Evolutionary conservation across 176 grass and related monocot species (phyloP), one percentile per base, ranked within the genome.

Genomic region (Juncus inflexus): DNA sequence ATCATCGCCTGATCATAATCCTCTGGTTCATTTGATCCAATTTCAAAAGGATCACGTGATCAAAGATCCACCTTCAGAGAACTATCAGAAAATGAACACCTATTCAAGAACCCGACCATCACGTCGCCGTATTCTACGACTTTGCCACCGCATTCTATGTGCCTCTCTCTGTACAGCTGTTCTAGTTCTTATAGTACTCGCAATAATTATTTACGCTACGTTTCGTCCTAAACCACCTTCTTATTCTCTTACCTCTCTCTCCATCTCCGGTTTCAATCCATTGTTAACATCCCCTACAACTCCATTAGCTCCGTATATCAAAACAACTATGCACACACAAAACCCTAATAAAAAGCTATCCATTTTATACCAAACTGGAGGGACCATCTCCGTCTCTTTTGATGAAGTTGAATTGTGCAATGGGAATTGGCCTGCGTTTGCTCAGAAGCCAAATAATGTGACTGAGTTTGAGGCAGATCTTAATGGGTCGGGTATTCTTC

Each of bases 341-440:
- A 97, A 97, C 79, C 28, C 40, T 0, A 97, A 91, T 82, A 53
- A 5, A 2, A 89, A 81, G 80, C 56, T 84, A 11, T 68, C 77
- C 16, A 51, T 97, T 60, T 83, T 79, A 41, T 97, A 91, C 79
- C 79, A 78, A 78, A 58, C 6, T 42, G 87, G 87, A 42, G 81
- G 87, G 3, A 52, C 37, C 9, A 37, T 97, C 3, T 1, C 66
- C 0, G 63, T 87, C 59, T 53, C 63, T 65, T 97, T 83, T 50
- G 59, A 84, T 47, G 74, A 64, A 47, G 36, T 59, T 9, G 63
- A 9, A 12, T 86, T 97, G 37, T 83, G 77, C 0, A 1, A 53
- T 0, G 94, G 94, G 2, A 42, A 47, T 12, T 97, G 94, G 88
- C 94, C 94, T 0, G 67, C 74, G 43, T 97, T 97, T 66, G 40